Conservation (phyloP, 805 yeast genomes). For the Barnettozyma siamensis region DNA sequence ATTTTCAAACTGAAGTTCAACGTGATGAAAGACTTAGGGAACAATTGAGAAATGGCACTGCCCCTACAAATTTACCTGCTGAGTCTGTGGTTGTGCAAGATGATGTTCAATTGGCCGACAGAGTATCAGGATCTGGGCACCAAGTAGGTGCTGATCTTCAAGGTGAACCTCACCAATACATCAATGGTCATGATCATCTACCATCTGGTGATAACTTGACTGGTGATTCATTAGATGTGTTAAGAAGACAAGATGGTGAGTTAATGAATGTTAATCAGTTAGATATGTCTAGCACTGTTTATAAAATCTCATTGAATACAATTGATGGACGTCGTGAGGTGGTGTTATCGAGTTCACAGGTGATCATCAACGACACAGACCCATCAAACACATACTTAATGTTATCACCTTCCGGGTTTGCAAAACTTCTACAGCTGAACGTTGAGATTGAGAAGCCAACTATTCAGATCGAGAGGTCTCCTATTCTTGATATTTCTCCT, state of each 20-base stretch:
- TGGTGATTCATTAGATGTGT: conserved; percentile 18
- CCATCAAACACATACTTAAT: conserved; percentile 22
- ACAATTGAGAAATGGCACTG: conserved; percentile 12
- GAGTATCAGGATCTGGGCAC: too few relatives aligned
- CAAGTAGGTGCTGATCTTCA: not conserved
- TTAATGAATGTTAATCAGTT: conserved; percentile 19
- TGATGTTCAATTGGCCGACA: not conserved
- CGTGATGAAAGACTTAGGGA: conserved; percentile 22
- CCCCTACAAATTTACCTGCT: not conserved
- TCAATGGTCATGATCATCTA: conserved; percentile 1
- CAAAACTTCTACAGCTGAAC: conserved; percentile 17
- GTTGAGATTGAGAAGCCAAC: conserved; percentile 18
- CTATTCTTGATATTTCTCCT: too few relatives aligned
- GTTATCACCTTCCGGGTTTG: conserved; percentile 24
- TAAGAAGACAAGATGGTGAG: conserved; percentile 20
- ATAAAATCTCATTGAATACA: conserved; percentile 14
- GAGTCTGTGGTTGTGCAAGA: conserved; percentile 6
- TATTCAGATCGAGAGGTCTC: conserved; percentile 4
- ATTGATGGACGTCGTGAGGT: conserved; percentile 13
- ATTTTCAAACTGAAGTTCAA: conserved; percentile 21
- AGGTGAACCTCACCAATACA: not conserved
- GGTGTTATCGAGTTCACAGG: conserved; percentile 22
- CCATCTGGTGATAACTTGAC: conserved; percentile 18
- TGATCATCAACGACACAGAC: conserved; percentile 21
- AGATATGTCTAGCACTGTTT: conserved; percentile 7